Percentiles rank a stretch among this genome's conserved stretches.
Evolutionary conservation across 768 basidiomycete genomes (phyloP).

Genomic region (Polyporus arcularius): DNA sequence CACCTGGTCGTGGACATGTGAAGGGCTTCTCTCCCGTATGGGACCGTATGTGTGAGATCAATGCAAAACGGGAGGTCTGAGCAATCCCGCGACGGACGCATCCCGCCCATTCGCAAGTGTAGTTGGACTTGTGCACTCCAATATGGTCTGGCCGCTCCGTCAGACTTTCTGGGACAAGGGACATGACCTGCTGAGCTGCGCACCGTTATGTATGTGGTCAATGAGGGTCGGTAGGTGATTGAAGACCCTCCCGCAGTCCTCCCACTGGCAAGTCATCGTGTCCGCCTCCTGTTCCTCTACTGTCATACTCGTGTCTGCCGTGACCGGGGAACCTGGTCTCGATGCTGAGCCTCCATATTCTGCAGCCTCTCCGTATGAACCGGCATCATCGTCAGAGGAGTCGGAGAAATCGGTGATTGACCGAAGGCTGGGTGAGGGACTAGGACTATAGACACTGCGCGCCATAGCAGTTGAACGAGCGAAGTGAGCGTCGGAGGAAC

Average conservation of each 20-base stretch:
- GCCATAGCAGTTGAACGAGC: conserved; percentile 22
- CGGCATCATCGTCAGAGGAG: conserved; percentile 25
- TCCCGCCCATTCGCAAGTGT: conserved; percentile 87
- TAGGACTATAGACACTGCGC: conserved; percentile 38
- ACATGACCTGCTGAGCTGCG: conserved; percentile 25
- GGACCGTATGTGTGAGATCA: conserved; percentile 87
- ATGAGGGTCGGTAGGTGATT: conserved; percentile 74
- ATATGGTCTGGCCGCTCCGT: conserved; percentile 61
- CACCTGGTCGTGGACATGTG: conserved; percentile 77
- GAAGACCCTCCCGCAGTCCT: conserved; percentile 74
- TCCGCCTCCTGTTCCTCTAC: conserved; percentile 40
- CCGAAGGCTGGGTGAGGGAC: conserved; percentile 38
- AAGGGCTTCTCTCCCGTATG: conserved; percentile 97
- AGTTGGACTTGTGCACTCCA: conserved; percentile 79
- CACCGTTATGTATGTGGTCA: conserved; percentile 81
- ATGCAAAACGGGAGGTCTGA: conserved; percentile 87
- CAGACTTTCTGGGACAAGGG: neutral
- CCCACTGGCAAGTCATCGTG: conserved; percentile 82
- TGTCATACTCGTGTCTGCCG: conserved; percentile 20
- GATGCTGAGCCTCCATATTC: conserved; percentile 35
- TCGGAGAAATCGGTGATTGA: conserved; percentile 24
- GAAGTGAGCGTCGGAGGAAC: neutral
- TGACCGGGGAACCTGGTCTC: conserved; percentile 41
- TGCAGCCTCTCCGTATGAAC: conserved; percentile 5
- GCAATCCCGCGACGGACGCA: conserved; percentile 79